phyloP scores from a whole-genome alignment of 1,139 yeast species.

The Eremothecium sinecaudum region DNA sequence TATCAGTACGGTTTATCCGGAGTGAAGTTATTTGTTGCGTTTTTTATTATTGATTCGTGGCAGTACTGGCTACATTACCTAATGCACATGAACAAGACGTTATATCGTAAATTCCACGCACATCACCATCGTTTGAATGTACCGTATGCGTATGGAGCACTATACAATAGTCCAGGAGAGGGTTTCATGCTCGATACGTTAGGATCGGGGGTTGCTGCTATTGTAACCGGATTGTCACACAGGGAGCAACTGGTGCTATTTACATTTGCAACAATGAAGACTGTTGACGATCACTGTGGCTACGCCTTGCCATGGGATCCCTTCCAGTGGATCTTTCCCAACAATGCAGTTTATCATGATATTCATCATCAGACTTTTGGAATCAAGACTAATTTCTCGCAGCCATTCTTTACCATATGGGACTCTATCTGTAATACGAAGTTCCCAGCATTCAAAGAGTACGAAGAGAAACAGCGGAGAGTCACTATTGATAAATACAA shows the following conservation, averaged over 20 bases:
- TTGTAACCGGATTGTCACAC: conserved; percentile 54
- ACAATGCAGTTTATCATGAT: conserved; percentile 91
- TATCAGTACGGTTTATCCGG: conserved; percentile 56
- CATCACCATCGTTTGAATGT: conserved; percentile 90
- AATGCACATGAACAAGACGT: conserved; percentile 73
- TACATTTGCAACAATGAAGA: conserved; percentile 86
- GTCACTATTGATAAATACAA: conserved; percentile 55
- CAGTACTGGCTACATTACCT: conserved; percentile 81
- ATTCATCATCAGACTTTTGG: conserved; percentile 97
- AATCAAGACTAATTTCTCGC: conserved; percentile 86
- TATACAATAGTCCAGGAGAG: conserved; percentile 87
- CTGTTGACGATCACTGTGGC: conserved; percentile 98
- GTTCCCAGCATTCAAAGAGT: conserved; percentile 56
- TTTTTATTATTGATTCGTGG: conserved; percentile 82
- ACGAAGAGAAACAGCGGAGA: conserved; percentile 46
- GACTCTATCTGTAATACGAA: conserved; percentile 64
- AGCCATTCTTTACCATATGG: conserved; percentile 95
- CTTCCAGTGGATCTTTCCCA: conserved; percentile 83
- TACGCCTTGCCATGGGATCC: conserved; percentile 85
- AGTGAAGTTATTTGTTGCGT: conserved; percentile 50
- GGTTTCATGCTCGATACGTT: conserved; percentile 85
- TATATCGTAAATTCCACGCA: conserved; percentile 79
- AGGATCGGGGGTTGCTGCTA: conserved; percentile 79
- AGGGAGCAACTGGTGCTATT: conserved; percentile 68
- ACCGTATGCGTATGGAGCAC: conserved; percentile 94